Evolutionary conservation across 352 stramenopile genomes (phyloP).

Genomic region (Phytopythium ostracodes): DNA sequence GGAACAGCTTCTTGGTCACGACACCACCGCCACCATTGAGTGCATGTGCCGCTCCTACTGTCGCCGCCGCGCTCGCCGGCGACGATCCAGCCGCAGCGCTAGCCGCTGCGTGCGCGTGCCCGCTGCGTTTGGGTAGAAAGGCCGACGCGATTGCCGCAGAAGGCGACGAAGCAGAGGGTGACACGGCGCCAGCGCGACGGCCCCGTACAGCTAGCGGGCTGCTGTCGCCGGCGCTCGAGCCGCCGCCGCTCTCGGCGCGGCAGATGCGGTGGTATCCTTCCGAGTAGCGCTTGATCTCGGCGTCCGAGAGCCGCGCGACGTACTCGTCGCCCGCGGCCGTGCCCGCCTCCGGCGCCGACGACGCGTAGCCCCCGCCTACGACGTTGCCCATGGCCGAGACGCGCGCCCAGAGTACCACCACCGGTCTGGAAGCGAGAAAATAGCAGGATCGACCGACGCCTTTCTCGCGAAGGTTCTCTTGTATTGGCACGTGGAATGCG

Average conservation of each 20-base stretch:
- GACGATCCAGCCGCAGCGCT: conserved; percentile 1
- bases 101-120: background rate
- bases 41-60: background rate
- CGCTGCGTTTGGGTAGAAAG: background rate
- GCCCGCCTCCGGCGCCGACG: conserved; percentile 10
- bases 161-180: background rate
- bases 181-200: background rate
- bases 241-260: conserved; percentile 28
- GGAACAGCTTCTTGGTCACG: conserved; percentile 73
- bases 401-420: background rate
- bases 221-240: conserved; percentile 12
- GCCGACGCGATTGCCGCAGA: conserved; percentile 1
- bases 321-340: conserved; percentile 28
- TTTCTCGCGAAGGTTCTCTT: background rate
- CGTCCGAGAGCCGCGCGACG: conserved; percentile 48
- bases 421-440: background rate
- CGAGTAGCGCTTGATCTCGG: conserved; percentile 62
- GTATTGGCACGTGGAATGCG: no score
- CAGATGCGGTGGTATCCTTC: conserved; percentile 75
- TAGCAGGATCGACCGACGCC: background rate
- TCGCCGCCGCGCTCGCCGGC: background rate
- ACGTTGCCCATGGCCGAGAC: conserved; percentile 56
- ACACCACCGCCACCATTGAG: conserved; percentile 11
- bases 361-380: conserved; percentile 44
- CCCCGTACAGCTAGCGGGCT: conserved; percentile 7